Evolutionary conservation across 257 asterid species (phyloP).

Genomic region (Lantana camara): DNA sequence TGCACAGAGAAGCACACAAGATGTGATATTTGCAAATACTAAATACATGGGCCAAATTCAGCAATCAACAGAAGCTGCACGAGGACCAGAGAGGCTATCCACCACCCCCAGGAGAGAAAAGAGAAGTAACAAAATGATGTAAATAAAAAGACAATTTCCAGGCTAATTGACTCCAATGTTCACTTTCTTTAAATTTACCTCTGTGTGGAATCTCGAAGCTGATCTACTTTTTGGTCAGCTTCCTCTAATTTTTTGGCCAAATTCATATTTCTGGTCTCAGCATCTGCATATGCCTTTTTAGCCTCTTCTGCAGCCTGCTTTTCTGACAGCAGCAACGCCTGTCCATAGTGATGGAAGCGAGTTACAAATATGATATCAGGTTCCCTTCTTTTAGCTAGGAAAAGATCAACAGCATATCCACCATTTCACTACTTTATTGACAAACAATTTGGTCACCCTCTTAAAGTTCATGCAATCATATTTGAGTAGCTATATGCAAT

Average conservation of each 20-base stretch:
- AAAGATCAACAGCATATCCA: conserved; percentile 12
- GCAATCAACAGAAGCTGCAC: conserved; percentile 16
- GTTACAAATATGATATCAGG: conserved; percentile 13
- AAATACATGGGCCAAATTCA: background rate
- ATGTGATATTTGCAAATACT: background rate
- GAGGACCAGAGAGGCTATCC: background rate
- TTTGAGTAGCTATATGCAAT: background rate
- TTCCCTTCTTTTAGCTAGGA: conserved; percentile 14
- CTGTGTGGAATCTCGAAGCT: conserved; percentile 83
- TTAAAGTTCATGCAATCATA: background rate
- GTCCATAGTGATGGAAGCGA: conserved; percentile 30
- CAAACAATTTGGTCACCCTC: background rate
- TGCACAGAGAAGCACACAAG: background rate
- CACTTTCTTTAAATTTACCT: conserved; percentile 50
- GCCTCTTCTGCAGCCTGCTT: conserved; percentile 73
- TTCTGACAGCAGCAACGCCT: conserved; percentile 79
- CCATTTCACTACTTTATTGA: background rate
- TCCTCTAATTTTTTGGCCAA: conserved; percentile 67
- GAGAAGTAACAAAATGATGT: background rate
- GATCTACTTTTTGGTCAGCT: conserved; percentile 70
- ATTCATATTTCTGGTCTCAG: conserved; percentile 63
- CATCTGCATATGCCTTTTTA: conserved; percentile 56
- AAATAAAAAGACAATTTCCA: background rate
- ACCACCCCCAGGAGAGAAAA: background rate
- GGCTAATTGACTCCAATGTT: conserved; percentile 11